Percentiles rank a stretch among this genome's conserved stretches.
These are phyloP conservation scores for Fusarium palustre DNA, from an alignment of 2,329 filamentous ascomycete genomes.

Conservation along the genomic window DNA sequence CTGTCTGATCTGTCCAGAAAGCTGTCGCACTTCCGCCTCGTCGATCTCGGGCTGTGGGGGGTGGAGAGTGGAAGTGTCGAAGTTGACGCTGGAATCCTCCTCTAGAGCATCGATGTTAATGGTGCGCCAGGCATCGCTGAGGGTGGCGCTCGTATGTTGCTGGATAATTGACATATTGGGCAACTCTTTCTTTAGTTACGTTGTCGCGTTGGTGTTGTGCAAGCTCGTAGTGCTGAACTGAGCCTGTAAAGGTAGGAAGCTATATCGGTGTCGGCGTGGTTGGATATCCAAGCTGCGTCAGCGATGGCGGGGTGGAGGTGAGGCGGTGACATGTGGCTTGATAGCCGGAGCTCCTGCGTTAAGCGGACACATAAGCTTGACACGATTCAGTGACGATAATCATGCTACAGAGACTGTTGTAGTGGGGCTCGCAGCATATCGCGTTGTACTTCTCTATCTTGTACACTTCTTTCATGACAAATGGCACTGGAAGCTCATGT, in stretches of 20 bases:
- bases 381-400: neutral
- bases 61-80: slow-evolving; percentile 85
- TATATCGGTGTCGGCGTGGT: slow-evolving; percentile 34
- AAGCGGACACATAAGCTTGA: neutral
- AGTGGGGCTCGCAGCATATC: neutral
- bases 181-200: neutral
- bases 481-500: neutral
- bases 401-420: neutral
- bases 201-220: slow-evolving; percentile 6
- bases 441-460: neutral
- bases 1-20: slow-evolving; percentile 86
- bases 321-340: slow-evolving; percentile 44
- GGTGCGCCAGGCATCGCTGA: slow-evolving; percentile 80
- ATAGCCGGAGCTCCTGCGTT: neutral
- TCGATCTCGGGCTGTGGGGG: slow-evolving; percentile 79
- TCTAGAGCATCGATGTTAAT: slow-evolving; percentile 95
- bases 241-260: slow-evolving; percentile 18
- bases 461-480: neutral
- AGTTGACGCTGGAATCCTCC: slow-evolving; percentile 91
- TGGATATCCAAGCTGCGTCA: slow-evolving; percentile 49
- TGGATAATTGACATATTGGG: slow-evolving; percentile 73
- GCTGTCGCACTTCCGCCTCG: slow-evolving; percentile 81
- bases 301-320: slow-evolving; percentile 49
- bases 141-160: slow-evolving; percentile 69
- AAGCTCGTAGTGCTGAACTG: slow-evolving; percentile 6